phyloP scores from a whole-genome alignment of 116 monocot genomes.

The Phalaenopsis hybrid region DNA sequence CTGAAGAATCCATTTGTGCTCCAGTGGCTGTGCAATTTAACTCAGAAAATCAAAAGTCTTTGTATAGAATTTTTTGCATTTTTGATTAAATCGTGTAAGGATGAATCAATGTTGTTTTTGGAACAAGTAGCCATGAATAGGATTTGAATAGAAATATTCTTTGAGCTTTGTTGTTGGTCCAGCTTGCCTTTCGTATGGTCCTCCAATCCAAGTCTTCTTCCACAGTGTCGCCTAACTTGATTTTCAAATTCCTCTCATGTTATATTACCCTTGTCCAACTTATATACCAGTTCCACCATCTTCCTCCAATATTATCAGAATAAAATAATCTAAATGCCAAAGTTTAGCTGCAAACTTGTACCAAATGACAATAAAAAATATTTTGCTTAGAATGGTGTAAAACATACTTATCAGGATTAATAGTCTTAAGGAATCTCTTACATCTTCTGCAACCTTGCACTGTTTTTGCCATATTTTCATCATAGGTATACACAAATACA shows the following conservation, averaged over 20 bases:
- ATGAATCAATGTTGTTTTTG: slow-evolving; percentile 2
- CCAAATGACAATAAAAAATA: too few species aligned
- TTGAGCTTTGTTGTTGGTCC: slow-evolving; percentile 24
- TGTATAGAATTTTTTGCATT: neutral
- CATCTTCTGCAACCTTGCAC: slow-evolving; percentile 75
- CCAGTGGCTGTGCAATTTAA: neutral
- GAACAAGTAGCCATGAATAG: slow-evolving; percentile 39
- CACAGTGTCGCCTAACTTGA: too few species aligned
- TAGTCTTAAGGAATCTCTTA: slow-evolving; percentile 69
- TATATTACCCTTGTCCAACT: too few species aligned
- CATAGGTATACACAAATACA: slow-evolving; percentile 83
- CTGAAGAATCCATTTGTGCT: too few species aligned
- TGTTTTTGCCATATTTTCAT: slow-evolving; percentile 94
- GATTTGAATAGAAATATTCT: slow-evolving; percentile 65
- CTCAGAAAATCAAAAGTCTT: neutral
- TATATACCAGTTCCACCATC: too few species aligned
- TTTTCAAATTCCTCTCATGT: too few species aligned
- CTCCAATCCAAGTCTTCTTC: too few species aligned
- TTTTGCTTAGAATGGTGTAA: too few species aligned
- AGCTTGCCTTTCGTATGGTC: too few species aligned
- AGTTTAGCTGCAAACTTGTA: too few species aligned
- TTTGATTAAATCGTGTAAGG: neutral
- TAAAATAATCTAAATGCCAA: too few species aligned
- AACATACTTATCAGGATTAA: slow-evolving; percentile 72
- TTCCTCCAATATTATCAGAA: too few species aligned